Conservation (phyloP, 2,329 filamentous ascomycete species). For the Penicillium sp. region DNA sequence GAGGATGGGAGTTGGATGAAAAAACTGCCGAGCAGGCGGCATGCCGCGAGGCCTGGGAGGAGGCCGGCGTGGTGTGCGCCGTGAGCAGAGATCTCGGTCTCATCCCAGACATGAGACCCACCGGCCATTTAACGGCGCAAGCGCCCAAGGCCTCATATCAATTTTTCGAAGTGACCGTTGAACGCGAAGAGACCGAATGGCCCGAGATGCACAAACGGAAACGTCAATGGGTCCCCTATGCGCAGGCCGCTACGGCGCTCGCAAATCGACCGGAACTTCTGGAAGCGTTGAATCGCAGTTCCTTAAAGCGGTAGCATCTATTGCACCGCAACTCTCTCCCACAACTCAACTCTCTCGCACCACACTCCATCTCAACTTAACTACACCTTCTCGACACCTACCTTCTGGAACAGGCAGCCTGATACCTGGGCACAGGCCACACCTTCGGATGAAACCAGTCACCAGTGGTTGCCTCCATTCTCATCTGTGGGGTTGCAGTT, state of each 20-base stretch:
- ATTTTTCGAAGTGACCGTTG: slow-evolving; percentile 78
- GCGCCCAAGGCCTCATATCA: slow-evolving; percentile 68
- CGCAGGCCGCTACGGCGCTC: slow-evolving; percentile 76
- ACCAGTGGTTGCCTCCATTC: no score
- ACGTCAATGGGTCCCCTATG: slow-evolving; percentile 85
- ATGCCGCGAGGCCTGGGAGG: slow-evolving; percentile 94
- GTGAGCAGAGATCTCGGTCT: slow-evolving; percentile 83
- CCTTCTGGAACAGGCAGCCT: background rate
- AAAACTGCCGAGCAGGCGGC: slow-evolving; percentile 79
- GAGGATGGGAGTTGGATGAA: slow-evolving; percentile 96
- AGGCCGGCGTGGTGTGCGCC: slow-evolving; percentile 85
- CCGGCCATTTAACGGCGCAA: slow-evolving; percentile 52
- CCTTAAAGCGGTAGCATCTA: slow-evolving; percentile 55
- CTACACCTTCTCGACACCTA: background rate
- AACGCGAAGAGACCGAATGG: slow-evolving; percentile 83
- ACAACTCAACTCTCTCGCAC: background rate
- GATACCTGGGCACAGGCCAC: no score
- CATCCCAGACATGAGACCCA: slow-evolving; percentile 75
- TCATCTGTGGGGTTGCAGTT: no score
- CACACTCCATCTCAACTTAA: background rate
- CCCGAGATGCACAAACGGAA: slow-evolving; percentile 91
- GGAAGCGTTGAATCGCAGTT: slow-evolving; percentile 81
- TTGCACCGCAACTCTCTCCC: slow-evolving; percentile 6
- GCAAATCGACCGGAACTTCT: slow-evolving; percentile 80
- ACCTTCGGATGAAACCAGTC: no score